Conservation (phyloP, 192 early-diverging fungal species). For the Tieghemiomyces parasiticus region DNA sequence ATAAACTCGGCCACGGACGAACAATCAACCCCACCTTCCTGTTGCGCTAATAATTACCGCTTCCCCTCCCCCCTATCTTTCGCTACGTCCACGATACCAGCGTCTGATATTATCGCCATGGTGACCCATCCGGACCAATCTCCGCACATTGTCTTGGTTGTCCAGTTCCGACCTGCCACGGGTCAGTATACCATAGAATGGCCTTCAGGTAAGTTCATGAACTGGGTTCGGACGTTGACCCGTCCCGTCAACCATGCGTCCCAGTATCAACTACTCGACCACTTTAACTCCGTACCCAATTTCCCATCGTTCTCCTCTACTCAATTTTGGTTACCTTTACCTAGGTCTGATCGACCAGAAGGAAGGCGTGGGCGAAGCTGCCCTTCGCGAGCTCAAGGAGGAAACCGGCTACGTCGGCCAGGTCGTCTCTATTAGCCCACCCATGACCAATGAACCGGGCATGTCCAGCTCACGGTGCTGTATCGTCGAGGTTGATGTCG, state of each 20-base stretch:
- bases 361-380: conserved; percentile 21
- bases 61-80: background rate
- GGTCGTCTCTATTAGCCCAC: background rate
- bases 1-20: too few relatives aligned
- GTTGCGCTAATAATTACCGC: background rate
- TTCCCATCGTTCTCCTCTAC: background rate
- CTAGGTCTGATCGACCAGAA: conserved; percentile 15
- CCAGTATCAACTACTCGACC: background rate
- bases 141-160: conserved; percentile 7
- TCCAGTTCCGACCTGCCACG: conserved; percentile 8
- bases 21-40: background rate
- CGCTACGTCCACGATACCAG: background rate
- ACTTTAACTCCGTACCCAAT: background rate
- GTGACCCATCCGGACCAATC: background rate
- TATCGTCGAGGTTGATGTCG: conserved; percentile 22
- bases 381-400: conserved; percentile 24
- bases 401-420: conserved; percentile 16
- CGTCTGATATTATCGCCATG: conserved; percentile 5
- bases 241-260: background rate
- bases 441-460: conserved; percentile 30
- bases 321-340: background rate
- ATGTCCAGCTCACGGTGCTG: conserved; percentile 27
- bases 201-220: conserved; percentile 5
- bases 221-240: background rate
- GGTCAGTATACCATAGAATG: conserved; percentile 8